These are phyloP conservation scores for Trichophyton mentagrophytes DNA, from an alignment of 2,329 filamentous ascomycete species.

Conservation along the genomic window DNA sequence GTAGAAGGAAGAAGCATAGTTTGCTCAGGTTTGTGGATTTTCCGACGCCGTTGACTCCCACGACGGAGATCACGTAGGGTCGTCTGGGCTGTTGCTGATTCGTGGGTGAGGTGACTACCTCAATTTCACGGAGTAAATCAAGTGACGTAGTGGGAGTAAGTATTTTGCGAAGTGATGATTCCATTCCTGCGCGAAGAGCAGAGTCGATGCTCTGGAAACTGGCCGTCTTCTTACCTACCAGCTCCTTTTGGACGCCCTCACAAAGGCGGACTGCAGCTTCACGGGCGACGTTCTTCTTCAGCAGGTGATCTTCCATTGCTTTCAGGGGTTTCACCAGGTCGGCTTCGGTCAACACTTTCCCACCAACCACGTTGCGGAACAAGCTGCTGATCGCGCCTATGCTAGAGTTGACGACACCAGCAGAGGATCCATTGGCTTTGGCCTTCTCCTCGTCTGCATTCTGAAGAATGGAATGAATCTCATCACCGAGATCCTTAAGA, in stretches of 20 bases:
- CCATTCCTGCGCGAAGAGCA: slow-evolving; percentile 75
- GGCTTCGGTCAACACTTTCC: slow-evolving; percentile 77
- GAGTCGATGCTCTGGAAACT: slow-evolving; percentile 82
- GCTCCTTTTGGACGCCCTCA: slow-evolving; percentile 77
- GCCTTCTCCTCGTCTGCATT: slow-evolving; percentile 57
- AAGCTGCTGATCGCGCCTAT: slow-evolving; percentile 74
- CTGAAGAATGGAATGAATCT: slow-evolving; percentile 80
- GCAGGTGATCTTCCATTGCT: slow-evolving; percentile 86
- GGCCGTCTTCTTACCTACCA: slow-evolving; percentile 80
- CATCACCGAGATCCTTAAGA: slow-evolving; percentile 81
- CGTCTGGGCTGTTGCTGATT: slow-evolving; percentile 52
- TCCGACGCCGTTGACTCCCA: slow-evolving; percentile 94
- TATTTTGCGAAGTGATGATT: slow-evolving; percentile 85
- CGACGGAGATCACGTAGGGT: slow-evolving; percentile 95
- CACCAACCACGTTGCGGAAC: slow-evolving; percentile 89
- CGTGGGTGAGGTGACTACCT: slow-evolving; percentile 57
- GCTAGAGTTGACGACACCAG: slow-evolving; percentile 63
- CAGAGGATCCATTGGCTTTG: slow-evolving; percentile 31
- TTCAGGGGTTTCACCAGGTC: slow-evolving; percentile 88
- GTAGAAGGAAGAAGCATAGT: slow-evolving; percentile 92
- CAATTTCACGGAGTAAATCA: slow-evolving; percentile 87
- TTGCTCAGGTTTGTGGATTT: slow-evolving; percentile 97
- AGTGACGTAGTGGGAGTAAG: slow-evolving; percentile 89
- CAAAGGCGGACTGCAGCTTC: slow-evolving; percentile 87
- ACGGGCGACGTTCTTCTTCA: slow-evolving; percentile 91